A percentile compares a stretch with the other conserved stretches of the same genome.
These are phyloP conservation scores for Thelephora aurantiotincta DNA, from an alignment of 768 basidiomycete genomes.

Conservation along the genomic window DNA sequence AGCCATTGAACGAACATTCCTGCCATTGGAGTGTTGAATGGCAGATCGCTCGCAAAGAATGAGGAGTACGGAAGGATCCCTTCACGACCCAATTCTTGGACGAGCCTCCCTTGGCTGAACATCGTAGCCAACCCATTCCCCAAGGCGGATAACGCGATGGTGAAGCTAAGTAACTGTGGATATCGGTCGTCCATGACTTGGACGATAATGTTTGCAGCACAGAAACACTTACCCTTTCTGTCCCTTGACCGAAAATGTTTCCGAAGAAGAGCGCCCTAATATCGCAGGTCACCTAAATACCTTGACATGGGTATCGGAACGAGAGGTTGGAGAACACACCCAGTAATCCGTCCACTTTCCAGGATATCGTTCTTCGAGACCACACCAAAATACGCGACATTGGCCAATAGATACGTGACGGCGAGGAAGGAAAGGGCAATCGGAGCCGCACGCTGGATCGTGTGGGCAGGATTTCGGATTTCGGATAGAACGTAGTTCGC, in stretches of 20 bases:
- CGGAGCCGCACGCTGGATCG: slow-evolving; percentile 58
- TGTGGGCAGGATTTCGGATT: slow-evolving; percentile 51
- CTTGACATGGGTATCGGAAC: neutral
- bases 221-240: slow-evolving; percentile 34
- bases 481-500: slow-evolving; percentile 68
- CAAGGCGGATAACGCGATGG: slow-evolving; percentile 50
- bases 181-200: neutral
- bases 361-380: slow-evolving; percentile 59
- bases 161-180: slow-evolving; percentile 37
- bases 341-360: slow-evolving; percentile 50
- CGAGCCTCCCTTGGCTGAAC: slow-evolving; percentile 56
- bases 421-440: slow-evolving; percentile 48
- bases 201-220: neutral
- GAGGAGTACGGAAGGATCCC: slow-evolving; percentile 52
- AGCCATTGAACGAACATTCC: slow-evolving; percentile 52
- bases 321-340: slow-evolving; percentile 29
- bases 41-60: slow-evolving; percentile 58
- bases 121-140: slow-evolving; percentile 51
- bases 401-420: slow-evolving; percentile 46
- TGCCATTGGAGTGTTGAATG: slow-evolving; percentile 51
- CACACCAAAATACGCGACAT: slow-evolving; percentile 62
- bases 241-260: slow-evolving; percentile 49
- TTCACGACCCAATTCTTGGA: slow-evolving; percentile 63
- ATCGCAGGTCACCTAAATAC: neutral
- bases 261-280: slow-evolving; percentile 58